Evolutionary conservation across 2,329 filamentous ascomycete species (phyloP).

Genomic region (Whalleya microplaca): DNA sequence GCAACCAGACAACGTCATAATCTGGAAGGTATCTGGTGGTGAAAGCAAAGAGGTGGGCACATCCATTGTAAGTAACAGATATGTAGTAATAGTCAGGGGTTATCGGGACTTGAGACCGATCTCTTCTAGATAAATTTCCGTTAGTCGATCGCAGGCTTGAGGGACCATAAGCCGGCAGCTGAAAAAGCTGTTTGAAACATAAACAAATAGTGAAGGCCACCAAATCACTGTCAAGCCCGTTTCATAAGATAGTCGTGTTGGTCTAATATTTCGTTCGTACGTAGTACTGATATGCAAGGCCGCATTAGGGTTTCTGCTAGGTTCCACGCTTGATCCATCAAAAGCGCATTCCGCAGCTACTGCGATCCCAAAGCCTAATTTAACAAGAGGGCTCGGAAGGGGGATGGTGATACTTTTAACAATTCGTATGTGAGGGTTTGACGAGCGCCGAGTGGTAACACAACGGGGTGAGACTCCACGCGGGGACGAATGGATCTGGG

Average conservation of each 20-base stretch:
- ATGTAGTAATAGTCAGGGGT: background rate
- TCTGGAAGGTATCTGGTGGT: background rate
- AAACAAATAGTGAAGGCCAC: no score
- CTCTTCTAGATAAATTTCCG: slow-evolving; percentile 6
- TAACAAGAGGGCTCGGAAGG: background rate
- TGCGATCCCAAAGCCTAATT: background rate
- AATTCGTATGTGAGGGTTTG: background rate
- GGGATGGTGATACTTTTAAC: background rate
- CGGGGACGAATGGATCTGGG: background rate
- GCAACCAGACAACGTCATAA: background rate
- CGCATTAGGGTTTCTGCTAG: background rate
- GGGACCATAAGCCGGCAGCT: slow-evolving; percentile 6
- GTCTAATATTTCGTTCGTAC: no score
- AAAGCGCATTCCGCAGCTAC: no score
- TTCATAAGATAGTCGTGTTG: no score
- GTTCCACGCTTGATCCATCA: background rate
- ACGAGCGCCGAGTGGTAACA: background rate
- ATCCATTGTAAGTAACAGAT: no score
- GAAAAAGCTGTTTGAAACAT: background rate
- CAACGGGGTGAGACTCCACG: background rate
- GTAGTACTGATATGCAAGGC: background rate
- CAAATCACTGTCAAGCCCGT: background rate
- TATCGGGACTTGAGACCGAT: slow-evolving; percentile 10
- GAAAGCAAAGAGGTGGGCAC: background rate
- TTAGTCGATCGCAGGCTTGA: slow-evolving; percentile 11